These are phyloP conservation scores for Cucurbitaria berberidis DNA, from an alignment of 2,329 filamentous ascomycete species.

Conservation along the genomic window DNA sequence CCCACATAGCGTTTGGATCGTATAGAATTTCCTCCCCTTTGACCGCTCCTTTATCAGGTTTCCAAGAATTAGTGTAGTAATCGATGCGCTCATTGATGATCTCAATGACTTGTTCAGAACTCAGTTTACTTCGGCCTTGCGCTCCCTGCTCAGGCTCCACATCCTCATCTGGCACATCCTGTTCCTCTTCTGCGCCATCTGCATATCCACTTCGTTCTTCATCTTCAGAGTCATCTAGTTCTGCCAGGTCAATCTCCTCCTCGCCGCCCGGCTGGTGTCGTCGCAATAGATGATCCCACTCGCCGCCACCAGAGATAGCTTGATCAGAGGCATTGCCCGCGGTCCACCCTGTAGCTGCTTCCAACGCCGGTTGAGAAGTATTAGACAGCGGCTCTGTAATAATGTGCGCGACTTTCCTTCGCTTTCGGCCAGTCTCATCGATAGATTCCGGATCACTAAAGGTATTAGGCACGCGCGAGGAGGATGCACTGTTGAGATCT, in stretches of 20 bases:
- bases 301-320: neutral
- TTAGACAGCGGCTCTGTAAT: neutral
- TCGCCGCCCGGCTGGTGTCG: constrained; percentile 13
- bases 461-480: neutral
- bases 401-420: constrained; percentile 5
- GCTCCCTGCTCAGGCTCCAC: constrained; percentile 5
- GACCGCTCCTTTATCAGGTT: constrained; percentile 15
- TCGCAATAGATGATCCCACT: constrained; percentile 40
- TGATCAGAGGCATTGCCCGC: neutral
- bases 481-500: neutral
- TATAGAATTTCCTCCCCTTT: constrained; percentile 13
- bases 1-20: constrained; percentile 28
- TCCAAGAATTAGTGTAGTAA: constrained; percentile 25
- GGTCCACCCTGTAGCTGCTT: neutral
- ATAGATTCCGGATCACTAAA: neutral
- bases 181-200: constrained; percentile 15
- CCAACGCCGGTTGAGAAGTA: neutral
- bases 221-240: constrained; percentile 12
- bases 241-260: constrained; percentile 8
- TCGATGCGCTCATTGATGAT: constrained; percentile 40
- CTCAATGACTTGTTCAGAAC: constrained; percentile 15
- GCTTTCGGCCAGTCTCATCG: constrained; percentile 6
- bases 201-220: constrained; percentile 6
- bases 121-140: constrained; percentile 15
- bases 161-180: neutral